Base-by-base conservation (phyloP, 371 early-diverging fungal genomes). In the Dinochytrium kinnereticum region DNA sequence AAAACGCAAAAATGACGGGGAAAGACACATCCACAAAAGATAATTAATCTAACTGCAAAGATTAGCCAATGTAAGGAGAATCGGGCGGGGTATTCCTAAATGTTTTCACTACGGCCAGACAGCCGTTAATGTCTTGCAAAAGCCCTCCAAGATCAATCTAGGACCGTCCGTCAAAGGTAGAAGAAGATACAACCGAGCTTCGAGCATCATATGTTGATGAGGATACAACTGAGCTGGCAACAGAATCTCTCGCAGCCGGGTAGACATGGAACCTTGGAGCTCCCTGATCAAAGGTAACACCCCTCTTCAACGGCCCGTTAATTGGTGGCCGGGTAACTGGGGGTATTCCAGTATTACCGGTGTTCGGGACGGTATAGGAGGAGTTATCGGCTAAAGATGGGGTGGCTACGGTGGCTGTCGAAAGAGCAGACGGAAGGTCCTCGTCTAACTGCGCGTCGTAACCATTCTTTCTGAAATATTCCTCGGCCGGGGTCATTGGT, bases 241-340 rank as follows among this genome's bases (percentile, higher is more conserved):
- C 61, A 7, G 61, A 61, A 37, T 61, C 61, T 24, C 61, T 61
- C 34, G 15, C 61, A 17, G 61, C 61, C 5, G 61, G 61, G 26
- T 61, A 61, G 19, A 61, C 61, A 61, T 61, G 61, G 19, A 61
- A 17, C 10, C 13, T 5, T 7, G 61, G 61, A 13, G 61, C 61
- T 10, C 7, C 61, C 36, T 31, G 13, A 19, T 30, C 24, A 61
- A 61, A 61, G 13, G 31, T 61, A 5, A 61, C 61, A 13, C 61
- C 61, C 24, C 34, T 31, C 34, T 34, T 61, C 10, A 34, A 10
- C 5, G 61, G 30, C 10, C 61, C 36, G 36, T 17, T 5, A 17
- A 31, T 37, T 36, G 36, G 2, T 21, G 36, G 36, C 24, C 36
- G 61, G 30, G 7, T 30, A 13, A 30, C 26, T 30, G 10, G 57